These are phyloP conservation scores for Medicago lupulina DNA, from an alignment of 306 rosid species.

Conservation along the genomic window DNA sequence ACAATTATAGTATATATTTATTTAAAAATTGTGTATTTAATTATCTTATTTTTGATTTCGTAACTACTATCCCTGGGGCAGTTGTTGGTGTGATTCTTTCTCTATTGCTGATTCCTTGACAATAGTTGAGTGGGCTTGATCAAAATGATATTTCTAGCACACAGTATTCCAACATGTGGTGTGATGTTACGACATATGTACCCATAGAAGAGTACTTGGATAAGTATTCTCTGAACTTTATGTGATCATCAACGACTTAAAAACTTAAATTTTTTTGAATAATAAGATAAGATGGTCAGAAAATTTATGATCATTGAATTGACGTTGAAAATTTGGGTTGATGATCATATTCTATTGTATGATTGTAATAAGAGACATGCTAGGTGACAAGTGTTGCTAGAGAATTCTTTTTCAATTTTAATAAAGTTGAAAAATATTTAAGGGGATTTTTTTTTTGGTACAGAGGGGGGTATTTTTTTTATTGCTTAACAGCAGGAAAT, in stretches of 20 bases:
- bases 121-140: neutral
- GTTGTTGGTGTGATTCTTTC: too few species aligned
- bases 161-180: slow-evolving; percentile 44
- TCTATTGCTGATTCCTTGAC: neutral
- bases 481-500: too few species aligned
- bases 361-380: neutral
- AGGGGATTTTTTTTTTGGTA: too few species aligned
- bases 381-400: too few species aligned
- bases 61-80: too few species aligned
- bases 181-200: slow-evolving; percentile 18
- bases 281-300: slow-evolving; percentile 33
- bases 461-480: too few species aligned
- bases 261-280: neutral
- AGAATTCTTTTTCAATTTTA: too few species aligned
- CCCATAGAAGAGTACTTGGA: neutral
- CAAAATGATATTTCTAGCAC: neutral
- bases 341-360: neutral
- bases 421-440: too few species aligned
- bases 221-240: slow-evolving; percentile 1
- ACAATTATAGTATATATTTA: too few species aligned
- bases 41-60: too few species aligned
- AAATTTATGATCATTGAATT: slow-evolving; percentile 41
- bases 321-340: slow-evolving; percentile 25
- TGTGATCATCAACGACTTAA: slow-evolving; percentile 21
- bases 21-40: too few species aligned